Conservation (phyloP, 306 rosid species). For the Oxytropis ochrocephala region DNA sequence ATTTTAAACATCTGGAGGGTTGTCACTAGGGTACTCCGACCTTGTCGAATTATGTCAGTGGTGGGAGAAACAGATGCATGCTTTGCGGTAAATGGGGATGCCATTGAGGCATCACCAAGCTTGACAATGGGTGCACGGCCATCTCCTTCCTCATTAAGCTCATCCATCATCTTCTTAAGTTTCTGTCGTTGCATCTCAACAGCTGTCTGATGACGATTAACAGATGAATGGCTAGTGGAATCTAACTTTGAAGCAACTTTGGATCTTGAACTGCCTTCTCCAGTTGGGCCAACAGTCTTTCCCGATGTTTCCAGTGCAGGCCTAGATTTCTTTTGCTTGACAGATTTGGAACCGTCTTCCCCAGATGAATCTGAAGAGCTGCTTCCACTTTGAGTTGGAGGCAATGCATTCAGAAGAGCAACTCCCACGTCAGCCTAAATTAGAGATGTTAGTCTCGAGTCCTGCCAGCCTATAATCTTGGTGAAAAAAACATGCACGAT, state of each 20-base stretch:
- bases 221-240: constrained; percentile 38
- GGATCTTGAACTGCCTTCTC: constrained; percentile 68
- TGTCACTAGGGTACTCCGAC: constrained; percentile 95
- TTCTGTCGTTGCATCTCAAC: constrained; percentile 70
- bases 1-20: constrained; percentile 99
- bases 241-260: constrained; percentile 41
- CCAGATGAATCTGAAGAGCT: constrained; percentile 46
- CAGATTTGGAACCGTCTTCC: constrained; percentile 57
- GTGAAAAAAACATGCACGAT: constrained; percentile 12
- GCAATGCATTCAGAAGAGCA: constrained; percentile 79
- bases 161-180: constrained; percentile 90
- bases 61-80: constrained; percentile 97
- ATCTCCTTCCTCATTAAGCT: constrained; percentile 92
- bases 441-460: constrained; percentile 25
- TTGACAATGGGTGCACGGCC: constrained; percentile 82
- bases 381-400: constrained; percentile 57
- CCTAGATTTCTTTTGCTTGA: constrained; percentile 63
- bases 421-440: constrained; percentile 92
- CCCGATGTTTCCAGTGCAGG: constrained; percentile 48
- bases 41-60: constrained; percentile 94
- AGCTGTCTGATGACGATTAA: constrained; percentile 57
- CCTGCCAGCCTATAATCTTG: not conserved
- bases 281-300: constrained; percentile 34
- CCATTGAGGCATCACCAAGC: constrained; percentile 99
- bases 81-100: constrained; percentile 98